Base-by-base conservation (phyloP, 108 stramenopile genomes). In the Skeletonema menzelii region DNA sequence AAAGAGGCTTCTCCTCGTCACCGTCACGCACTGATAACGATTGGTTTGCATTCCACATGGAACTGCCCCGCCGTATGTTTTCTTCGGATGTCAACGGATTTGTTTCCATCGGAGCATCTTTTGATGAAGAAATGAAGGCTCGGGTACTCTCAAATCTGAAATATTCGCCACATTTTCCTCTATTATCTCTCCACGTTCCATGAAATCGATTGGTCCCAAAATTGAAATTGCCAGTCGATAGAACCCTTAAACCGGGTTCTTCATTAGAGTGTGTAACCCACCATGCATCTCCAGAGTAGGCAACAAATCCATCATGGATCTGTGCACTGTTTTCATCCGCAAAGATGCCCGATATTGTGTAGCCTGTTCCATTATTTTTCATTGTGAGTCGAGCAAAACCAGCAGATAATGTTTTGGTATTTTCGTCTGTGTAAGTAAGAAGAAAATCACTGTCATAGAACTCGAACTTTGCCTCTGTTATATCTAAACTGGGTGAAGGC, bases 211-310 rank as follows among this genome's bases (percentile, higher is more conserved):
- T 60, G 1, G 37, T 60, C 3, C 34, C 59, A 24, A 60, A 60
- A 35, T 60, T 35, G 59, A 60, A 60, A 0, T 32, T 0, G 0
- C 59, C 59, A 27, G 30, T 60, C 2, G 59, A 60, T 5, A 60
- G 22, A 19, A 60, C 59, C 31, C 34, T 34, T 11, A 60, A 59
- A 19, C 58, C 58, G 5, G n/a, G 31, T 32, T 32, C 28, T 7
- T 60, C 59, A 19, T 34, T 14, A 35, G 34, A 34, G 37, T 30
- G n/a, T 20, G 30, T 19, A 19, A 60, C 59, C 59, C 59, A 60
- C 59, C 59, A 60, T 35, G 37, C 59, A 14, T 60, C 59, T 60
- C 59, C 59, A 35, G 59, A 34, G 19, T 60, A 60, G 24, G 59
- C 34, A 19, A 26, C 26, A 35, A 34, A 60, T 34, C 59, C 59